A percentile compares a stretch with the other conserved stretches of the same genome.
Evolutionary conservation across 176 grass and related monocot genomes (phyloP).

Genomic region (Aegilops bicornis): DNA sequence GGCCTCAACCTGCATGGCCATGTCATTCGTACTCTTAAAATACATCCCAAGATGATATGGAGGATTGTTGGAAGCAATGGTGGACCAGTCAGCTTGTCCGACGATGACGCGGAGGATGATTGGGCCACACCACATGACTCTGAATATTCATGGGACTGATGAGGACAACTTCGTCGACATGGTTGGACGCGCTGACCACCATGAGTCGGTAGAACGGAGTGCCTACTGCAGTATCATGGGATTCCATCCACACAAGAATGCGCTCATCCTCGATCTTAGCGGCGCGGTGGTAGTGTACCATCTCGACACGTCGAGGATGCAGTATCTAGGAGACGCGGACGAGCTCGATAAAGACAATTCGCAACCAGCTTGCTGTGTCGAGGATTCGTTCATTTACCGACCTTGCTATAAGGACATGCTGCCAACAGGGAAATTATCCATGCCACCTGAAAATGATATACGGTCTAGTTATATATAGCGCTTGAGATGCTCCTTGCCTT

Average conservation of each 20-base stretch:
- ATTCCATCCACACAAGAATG: too few species aligned
- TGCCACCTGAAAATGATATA: neutral
- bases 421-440: neutral
- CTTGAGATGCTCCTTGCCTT: neutral
- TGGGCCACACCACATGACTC: neutral
- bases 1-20: neutral
- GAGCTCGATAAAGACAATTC: neutral
- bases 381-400: neutral
- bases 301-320: neutral
- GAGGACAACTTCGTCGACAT: neutral
- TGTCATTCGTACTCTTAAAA: neutral
- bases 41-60: neutral
- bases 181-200: neutral
- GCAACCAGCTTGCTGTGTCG: neutral
- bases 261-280: too few species aligned
- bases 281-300: too few species aligned
- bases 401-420: neutral
- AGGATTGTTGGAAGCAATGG: neutral
- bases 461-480: neutral
- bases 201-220: too few species aligned
- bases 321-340: neutral
- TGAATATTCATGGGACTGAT: neutral
- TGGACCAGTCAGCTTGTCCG: neutral
- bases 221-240: too few species aligned
- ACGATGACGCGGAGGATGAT: neutral